Conservation (phyloP, 345 rosid species). For the Populus tremula region DNA sequence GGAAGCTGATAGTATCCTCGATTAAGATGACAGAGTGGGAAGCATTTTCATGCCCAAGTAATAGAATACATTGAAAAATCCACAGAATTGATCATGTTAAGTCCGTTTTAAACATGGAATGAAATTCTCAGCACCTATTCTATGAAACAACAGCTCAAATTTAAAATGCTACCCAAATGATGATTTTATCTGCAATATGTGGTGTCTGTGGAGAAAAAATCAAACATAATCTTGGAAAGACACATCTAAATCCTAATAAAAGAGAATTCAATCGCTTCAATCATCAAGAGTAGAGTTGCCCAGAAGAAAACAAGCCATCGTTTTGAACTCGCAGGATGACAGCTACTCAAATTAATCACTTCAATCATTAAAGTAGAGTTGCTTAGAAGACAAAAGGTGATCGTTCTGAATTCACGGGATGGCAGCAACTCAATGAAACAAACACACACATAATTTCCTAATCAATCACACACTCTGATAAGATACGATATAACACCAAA, state of each 20-base stretch:
- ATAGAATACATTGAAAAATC: neutral
- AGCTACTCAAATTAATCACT: neutral
- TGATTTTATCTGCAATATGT: too few species aligned
- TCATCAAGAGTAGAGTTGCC: too few species aligned
- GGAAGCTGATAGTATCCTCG: neutral
- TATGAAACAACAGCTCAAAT: too few species aligned
- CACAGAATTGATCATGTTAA: neutral
- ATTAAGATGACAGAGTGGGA: neutral
- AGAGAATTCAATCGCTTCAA: too few species aligned
- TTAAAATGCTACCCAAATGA: too few species aligned
- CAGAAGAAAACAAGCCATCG: too few species aligned
- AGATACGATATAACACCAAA: neutral
- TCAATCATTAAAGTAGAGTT: neutral
- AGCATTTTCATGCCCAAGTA: neutral
- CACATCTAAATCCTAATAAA: too few species aligned
- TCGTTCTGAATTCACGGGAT: neutral
- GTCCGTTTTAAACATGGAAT: neutral
- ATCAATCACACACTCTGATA: neutral
- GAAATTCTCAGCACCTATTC: too few species aligned
- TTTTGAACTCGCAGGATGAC: too few species aligned
- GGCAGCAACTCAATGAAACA: neutral
- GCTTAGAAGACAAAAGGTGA: neutral
- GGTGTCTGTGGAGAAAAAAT: too few species aligned
- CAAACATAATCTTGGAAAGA: too few species aligned
- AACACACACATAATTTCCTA: neutral